Evolutionary conservation across 371 early-diverging fungal genomes (phyloP).

Genomic region (Polyrhizophydium stewartii): DNA sequence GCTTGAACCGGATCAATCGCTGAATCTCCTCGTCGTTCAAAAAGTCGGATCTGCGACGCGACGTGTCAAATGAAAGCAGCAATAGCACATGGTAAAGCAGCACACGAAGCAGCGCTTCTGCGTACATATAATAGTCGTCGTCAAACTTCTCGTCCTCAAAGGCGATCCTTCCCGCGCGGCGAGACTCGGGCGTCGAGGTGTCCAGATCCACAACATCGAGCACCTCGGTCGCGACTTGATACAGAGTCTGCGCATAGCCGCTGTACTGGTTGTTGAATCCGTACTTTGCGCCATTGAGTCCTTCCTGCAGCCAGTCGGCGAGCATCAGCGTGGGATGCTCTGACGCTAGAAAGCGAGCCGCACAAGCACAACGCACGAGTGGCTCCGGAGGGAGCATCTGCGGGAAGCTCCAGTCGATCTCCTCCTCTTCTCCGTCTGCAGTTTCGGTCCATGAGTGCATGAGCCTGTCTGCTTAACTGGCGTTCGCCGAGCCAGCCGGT

Average conservation of each 20-base stretch:
- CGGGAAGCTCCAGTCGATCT: constrained; percentile 13
- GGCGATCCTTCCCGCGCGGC: constrained; percentile 59
- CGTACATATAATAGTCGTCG: constrained; percentile 83
- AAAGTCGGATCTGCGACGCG: background rate
- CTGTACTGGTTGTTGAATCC: constrained; percentile 88
- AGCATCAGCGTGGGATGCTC: background rate
- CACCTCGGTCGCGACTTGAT: constrained; percentile 79
- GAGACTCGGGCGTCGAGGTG: constrained; percentile 54
- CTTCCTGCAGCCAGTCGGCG: constrained; percentile 9
- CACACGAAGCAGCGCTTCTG: constrained; percentile 70
- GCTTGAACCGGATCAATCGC: constrained; percentile 64
- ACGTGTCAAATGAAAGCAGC: no score
- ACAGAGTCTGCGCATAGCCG: constrained; percentile 71
- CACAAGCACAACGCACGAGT: background rate
- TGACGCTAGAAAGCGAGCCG: background rate
- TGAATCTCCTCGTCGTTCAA: constrained; percentile 69
- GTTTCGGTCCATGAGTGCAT: no score
- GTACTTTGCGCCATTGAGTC: constrained; percentile 45
- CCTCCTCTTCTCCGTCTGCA: constrained; percentile 6
- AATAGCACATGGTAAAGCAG: constrained; percentile 44
- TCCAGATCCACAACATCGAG: constrained; percentile 74
- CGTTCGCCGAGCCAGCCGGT: no score
- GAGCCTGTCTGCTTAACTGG: no score
- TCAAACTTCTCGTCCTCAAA: constrained; percentile 81
- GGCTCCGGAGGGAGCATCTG: constrained; percentile 6